Base-by-base conservation (phyloP, 1,284 basidiomycete species). In the Leccinum pachyderme region DNA sequence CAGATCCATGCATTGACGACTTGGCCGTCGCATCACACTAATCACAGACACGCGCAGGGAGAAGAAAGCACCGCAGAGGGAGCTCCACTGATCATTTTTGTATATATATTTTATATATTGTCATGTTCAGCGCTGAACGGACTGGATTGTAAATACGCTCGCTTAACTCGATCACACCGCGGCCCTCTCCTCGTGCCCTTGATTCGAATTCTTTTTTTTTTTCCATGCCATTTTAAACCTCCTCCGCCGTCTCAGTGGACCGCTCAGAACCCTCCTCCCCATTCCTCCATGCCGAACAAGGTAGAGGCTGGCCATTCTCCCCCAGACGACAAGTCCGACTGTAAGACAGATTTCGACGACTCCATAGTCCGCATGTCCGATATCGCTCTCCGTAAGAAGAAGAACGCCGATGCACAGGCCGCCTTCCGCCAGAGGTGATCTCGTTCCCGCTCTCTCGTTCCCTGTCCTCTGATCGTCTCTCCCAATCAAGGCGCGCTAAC, bases 381-480 rank as follows among this genome's bases (percentile, higher is more conserved):
- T 70, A 80, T 87, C 32, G 84, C 84, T 37, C 76, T 88, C 62
- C 77, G 88, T 62, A 90, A 90, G 75, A 90, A 89, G 78, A 92
- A 91, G 76, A 91, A 91, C 63, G 89, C 89, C 45, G 87, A 89
- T 64, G 82, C 82, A 2, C 82, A 83, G 63, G 80, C 80, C 54
- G 81, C 81, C 58, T 82, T 81, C 61, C 70, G 70, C 49, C 72
- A 70, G 59, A 70, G 72, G 68, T 69, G 48, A 54, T 58, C 58
- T 37, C 41, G 47, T 29, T 22, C 51, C 52, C 47, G 18, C n/a
- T 4, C 45, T 11, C 47, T 37, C 47, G 18, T 48, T 51, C 49
- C 37, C 50, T 32, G 22, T 49, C 56, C 44, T 53, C 67, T 68
- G 56, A 69, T 72, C 59, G 15, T 76, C 76, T 68, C 87, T 54